Base-by-base conservation (phyloP, 345 rosid genomes). In the Conringia planisiliqua region DNA sequence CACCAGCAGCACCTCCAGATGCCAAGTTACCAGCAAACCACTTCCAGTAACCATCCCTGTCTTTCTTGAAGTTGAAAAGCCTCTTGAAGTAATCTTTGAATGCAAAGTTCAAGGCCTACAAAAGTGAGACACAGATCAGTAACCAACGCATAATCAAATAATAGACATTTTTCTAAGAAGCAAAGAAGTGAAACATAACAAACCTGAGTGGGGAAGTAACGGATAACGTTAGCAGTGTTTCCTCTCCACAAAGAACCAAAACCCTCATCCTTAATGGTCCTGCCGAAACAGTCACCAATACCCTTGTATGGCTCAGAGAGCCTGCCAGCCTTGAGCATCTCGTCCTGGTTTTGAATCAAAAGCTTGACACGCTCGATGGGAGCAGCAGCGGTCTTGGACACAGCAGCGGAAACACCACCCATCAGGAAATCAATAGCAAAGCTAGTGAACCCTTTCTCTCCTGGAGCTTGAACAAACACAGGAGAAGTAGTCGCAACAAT, bases 11-110 rank as follows among this genome's bases (percentile, higher is more conserved):
- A 30, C 97, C 97, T 20, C 97, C 97, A 17, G 97, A 91, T 42
- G 71, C 97, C 90, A 91, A 82, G 83, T 91, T 91, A 39, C 95
- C 97, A 57, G 88, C 97, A 76, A 91, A 91, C 97, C 97, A 91
- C 72, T 87, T 89, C 97, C 97, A 91, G 83, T 91, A 91, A 20
- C 95, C 95, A 80, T 88, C 93, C 66, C 35, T 89, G 80, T 90
- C 97, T 70, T 90, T 90, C 95, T 89, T 90, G 82, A 89, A 90
- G 88, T 90, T 90, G 73, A 90, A 90, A 71, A 89, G 82, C 83
- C 90, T 89, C 84, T 91, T 91, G 80, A 91, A 91, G 85, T 91
- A 83, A 84, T 91, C 97, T 75, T 91, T 91, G 87, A 91, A 91
- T 1, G 97, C 97, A 82, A 91, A 91, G 87, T 91, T 91, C 89